A percentile compares a stretch with the other conserved stretches of the same genome.
phyloP scores from a whole-genome alignment of 1,139 yeast genomes.

The Kodamaea plutei region DNA sequence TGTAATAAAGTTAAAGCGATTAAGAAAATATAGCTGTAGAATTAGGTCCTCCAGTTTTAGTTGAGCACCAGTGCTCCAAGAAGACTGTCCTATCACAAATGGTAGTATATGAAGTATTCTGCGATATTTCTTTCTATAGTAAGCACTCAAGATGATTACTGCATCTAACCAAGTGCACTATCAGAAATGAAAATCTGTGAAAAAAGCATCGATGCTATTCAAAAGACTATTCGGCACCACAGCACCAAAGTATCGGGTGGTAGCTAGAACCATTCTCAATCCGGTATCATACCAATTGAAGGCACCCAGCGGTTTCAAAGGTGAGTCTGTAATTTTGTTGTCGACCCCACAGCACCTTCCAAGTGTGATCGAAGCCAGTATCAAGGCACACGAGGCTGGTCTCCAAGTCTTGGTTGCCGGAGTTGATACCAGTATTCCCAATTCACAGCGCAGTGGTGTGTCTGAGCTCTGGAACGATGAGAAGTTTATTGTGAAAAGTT shows the following conservation, averaged over 20 bases:
- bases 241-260: not conserved
- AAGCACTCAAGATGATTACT: too few relatives aligned
- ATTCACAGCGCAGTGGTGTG: conserved; percentile 38
- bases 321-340: conserved; percentile 18
- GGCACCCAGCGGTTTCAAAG: conserved; percentile 8
- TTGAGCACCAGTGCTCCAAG: too few relatives aligned
- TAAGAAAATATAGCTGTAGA: too few relatives aligned
- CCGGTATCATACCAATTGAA: conserved; percentile 10
- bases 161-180: too few relatives aligned
- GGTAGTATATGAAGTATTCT: too few relatives aligned
- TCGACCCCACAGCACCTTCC: conserved; percentile 44
- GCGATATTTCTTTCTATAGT: too few relatives aligned
- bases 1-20: too few relatives aligned
- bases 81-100: too few relatives aligned
- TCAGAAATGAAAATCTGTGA: too few relatives aligned
- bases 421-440: conserved; percentile 41
- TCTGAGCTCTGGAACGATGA: conserved; percentile 47
- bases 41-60: too few relatives aligned
- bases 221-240: conserved; percentile 3
- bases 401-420: conserved; percentile 49
- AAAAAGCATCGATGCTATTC: conserved; percentile 1
- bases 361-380: conserved; percentile 29
- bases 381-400: conserved; percentile 19
- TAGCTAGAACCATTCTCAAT: conserved; percentile 6
- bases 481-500: conserved; percentile 19